Evolutionary conservation across 768 basidiomycete genomes (phyloP), one percentile per base, ranked within the genome.

Genomic region (Vishniacozyma victoriae): DNA sequence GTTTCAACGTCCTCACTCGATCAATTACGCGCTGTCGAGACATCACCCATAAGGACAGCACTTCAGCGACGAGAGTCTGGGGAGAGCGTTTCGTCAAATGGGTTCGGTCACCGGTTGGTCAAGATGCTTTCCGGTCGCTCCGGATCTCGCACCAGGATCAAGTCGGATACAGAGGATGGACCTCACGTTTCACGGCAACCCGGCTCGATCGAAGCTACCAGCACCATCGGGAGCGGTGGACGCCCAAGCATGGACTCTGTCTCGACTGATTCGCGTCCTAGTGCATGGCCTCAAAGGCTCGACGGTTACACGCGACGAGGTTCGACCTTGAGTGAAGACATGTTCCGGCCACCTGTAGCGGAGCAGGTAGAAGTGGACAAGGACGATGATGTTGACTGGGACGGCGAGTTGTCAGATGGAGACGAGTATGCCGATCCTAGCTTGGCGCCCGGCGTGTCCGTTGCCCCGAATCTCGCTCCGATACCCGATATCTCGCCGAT

Each of bases 331-430:
- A 54, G 52, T 26, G 54, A 55, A 24, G 49, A 55, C 11, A 49
- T 38, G 16, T 38, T 33, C 12, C 41, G 39, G 4, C n/a, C n/a
- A n/a, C n/a, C n/a, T n/a, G n/a, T n/a, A n/a, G n/a, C n/a, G n/a
- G n/a, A n/a, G n/a, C 35, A 15, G 5, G 40, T 55, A 11, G 46
- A 57, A 14, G 50, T 49, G 37, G 54, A 44, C 12, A n/a, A n/a
- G n/a, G 49, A 57, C 16, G 65, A 66, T n/a, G 55, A 62, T 38
- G 55, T 69, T 2, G 67, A 69, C 47, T 66, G 65, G 64, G 53
- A 55, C 20, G 67, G 55, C 7, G 26, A 53, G 2, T 44, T 66
- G 3, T 59, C 65, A 23, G 67, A 69, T 42, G 69, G 62, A 19
- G 65, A 64, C 37, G 64, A 67, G n/a, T 64, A 65, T 35, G 64